Evolutionary conservation across 768 basidiomycete species (phyloP), one percentile per base, ranked within the genome.

Genomic region (Phlebiopsis gigantea): DNA sequence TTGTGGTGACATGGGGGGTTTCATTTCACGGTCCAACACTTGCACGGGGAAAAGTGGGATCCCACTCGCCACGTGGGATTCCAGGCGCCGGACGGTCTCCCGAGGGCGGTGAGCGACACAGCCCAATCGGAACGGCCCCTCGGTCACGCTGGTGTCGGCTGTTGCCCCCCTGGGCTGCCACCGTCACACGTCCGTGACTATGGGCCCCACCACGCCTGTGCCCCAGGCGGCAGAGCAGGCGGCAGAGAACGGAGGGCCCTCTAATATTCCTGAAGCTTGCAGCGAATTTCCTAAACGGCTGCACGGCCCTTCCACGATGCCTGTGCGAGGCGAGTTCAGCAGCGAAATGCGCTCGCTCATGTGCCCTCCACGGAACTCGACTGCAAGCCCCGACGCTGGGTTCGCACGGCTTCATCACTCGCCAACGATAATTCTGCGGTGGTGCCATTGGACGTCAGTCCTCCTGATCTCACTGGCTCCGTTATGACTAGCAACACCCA

Each of bases 41-140:
- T 31, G 30, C 31, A 46, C 55, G 55, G 55, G 54, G 55, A 56
- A 56, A 56, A 56, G 47, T 49, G 55, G 55, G 31, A 56, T 14
- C 55, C 46, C 31, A 31, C n/a, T 17, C 26, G 31, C 31, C 55
- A 56, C 55, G 55, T 56, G 55, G 46, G 19, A 9, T 15, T 39
- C n/a, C 17, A 21, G 50, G 25, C 26, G n/a, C 54, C 54, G 29
- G 24, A 17, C 54, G 30, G 44, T 47, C 43, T 46, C 44, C 43
- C 43, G 50, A 51, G 9, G 47, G 47, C 50, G 9, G 50, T 51
- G 31, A 51, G 31, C 8, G 50, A 39, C 29, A 51, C 34, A 25
- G 21, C 30, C 50, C 24, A 12, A 24, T 30, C 28, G 28, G 29
- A 29, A 39, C 28, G 7, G 47, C 28, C 25, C 47, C 47, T 29